These are phyloP conservation scores for Escallonia rubra DNA, from an alignment of 129 eudicot genomes.

Conservation along the genomic window DNA sequence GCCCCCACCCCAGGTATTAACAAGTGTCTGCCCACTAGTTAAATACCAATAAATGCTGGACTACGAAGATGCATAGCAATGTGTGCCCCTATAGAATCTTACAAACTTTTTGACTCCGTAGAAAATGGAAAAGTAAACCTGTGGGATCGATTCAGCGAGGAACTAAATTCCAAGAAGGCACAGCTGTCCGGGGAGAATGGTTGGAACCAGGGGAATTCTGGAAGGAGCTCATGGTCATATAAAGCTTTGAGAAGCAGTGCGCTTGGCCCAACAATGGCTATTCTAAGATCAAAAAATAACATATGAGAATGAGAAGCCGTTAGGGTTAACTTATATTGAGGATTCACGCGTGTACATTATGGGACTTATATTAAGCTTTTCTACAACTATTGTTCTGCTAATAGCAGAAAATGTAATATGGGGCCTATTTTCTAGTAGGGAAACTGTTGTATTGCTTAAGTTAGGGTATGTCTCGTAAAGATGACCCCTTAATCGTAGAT, in stretches of 20 bases:
- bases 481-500: too few species aligned
- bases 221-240: slow-evolving; percentile 3
- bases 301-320: slow-evolving; percentile 12
- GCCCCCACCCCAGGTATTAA: slow-evolving; percentile 41
- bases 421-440: too few species aligned
- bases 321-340: neutral
- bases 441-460: too few species aligned
- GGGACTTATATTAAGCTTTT: too few species aligned
- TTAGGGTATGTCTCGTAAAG: too few species aligned
- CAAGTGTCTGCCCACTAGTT: neutral
- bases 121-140: slow-evolving; percentile 34
- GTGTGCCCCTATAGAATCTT: neutral
- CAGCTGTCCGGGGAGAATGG: slow-evolving; percentile 27
- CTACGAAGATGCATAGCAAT: neutral
- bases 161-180: slow-evolving; percentile 40
- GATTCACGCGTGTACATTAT: too few species aligned
- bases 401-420: too few species aligned
- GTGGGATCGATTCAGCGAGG: slow-evolving; percentile 58
- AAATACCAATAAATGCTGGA: neutral
- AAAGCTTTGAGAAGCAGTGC: slow-evolving; percentile 4
- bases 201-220: slow-evolving; percentile 35
- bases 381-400: too few species aligned
- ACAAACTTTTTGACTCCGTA: slow-evolving; percentile 7
- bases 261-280: slow-evolving; percentile 27
- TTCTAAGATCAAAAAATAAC: slow-evolving; percentile 48